These are phyloP conservation scores for Cercospora brassicicola DNA, from an alignment of 2,329 filamentous ascomycete genomes.

Conservation along the genomic window DNA sequence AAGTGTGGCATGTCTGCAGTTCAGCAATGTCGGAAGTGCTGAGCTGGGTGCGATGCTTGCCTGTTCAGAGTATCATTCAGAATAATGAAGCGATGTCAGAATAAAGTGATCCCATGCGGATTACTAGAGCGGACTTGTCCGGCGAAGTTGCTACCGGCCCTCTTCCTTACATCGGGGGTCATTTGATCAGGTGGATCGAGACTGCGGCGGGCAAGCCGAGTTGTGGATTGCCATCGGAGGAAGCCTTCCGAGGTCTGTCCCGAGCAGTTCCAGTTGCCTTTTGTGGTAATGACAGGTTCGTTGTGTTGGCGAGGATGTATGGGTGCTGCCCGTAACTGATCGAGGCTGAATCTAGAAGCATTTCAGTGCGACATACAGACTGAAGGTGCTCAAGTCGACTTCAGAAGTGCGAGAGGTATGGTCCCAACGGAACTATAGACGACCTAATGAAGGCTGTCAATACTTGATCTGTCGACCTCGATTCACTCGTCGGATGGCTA, in stretches of 20 bases:
- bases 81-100: not conserved
- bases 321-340: too few relatives aligned
- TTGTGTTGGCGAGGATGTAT: too few relatives aligned
- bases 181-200: not conserved
- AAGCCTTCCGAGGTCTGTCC: not conserved
- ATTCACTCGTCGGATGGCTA: too few relatives aligned
- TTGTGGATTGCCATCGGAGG: not conserved
- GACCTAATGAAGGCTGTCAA: too few relatives aligned
- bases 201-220: not conserved
- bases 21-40: not conserved
- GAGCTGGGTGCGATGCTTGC: not conserved
- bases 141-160: not conserved
- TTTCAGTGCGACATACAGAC: too few relatives aligned
- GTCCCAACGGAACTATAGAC: too few relatives aligned
- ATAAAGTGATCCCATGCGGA: not conserved
- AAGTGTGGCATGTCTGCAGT: not conserved
- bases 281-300: too few relatives aligned
- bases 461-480: too few relatives aligned
- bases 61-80: not conserved
- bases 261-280: not conserved
- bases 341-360: too few relatives aligned
- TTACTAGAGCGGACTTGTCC: not conserved
- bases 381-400: too few relatives aligned
- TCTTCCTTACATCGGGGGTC: not conserved
- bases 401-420: too few relatives aligned